Percentiles rank a stretch among this genome's conserved stretches.
These are phyloP conservation scores for Komagataella kurtzmanii DNA, from an alignment of 805 yeast genomes.

Conservation along the genomic window DNA sequence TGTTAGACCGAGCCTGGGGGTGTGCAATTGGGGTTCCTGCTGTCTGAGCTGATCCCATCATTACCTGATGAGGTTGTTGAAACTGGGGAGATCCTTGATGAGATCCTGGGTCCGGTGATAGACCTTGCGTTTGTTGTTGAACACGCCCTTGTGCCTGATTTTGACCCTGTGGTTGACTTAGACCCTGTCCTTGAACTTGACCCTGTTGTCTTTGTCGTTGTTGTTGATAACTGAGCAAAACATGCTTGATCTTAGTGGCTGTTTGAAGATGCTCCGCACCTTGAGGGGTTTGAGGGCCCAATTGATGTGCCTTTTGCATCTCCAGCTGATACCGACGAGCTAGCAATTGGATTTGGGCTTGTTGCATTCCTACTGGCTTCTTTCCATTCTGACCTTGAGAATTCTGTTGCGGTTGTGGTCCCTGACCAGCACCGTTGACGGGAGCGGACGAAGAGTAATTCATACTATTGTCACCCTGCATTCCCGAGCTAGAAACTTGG, in stretches of 20 bases:
- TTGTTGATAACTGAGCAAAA: constrained; percentile 32
- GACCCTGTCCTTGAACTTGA: constrained; percentile 10
- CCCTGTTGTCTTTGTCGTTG: constrained; percentile 11
- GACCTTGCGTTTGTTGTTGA: not conserved
- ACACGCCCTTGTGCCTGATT: constrained; percentile 4
- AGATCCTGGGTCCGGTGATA: not conserved
- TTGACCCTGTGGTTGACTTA: constrained; percentile 9
- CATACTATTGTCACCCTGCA: not conserved
- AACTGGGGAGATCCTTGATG: constrained; percentile 1
- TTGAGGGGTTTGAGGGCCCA: constrained; percentile 44
- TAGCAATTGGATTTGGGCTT: constrained; percentile 42
- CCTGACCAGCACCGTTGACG: constrained; percentile 3
- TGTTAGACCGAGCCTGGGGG: not conserved
- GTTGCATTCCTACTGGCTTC: constrained; percentile 20
- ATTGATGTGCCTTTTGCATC: constrained; percentile 46
- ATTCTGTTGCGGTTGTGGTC: constrained; percentile 5
- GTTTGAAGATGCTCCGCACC: constrained; percentile 51
- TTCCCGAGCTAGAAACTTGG: not conserved
- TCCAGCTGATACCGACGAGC: constrained; percentile 46
- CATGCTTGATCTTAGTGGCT: constrained; percentile 50
- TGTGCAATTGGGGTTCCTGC: not conserved
- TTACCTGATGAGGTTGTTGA: constrained; percentile 4
- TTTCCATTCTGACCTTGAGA: constrained; percentile 9
- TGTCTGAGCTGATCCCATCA: not conserved
- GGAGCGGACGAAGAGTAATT: not conserved